Evolutionary conservation across 2,329 filamentous ascomycete species (phyloP), one percentile per base, ranked within the genome.

Genomic region (Ilyonectria mors-panacis): DNA sequence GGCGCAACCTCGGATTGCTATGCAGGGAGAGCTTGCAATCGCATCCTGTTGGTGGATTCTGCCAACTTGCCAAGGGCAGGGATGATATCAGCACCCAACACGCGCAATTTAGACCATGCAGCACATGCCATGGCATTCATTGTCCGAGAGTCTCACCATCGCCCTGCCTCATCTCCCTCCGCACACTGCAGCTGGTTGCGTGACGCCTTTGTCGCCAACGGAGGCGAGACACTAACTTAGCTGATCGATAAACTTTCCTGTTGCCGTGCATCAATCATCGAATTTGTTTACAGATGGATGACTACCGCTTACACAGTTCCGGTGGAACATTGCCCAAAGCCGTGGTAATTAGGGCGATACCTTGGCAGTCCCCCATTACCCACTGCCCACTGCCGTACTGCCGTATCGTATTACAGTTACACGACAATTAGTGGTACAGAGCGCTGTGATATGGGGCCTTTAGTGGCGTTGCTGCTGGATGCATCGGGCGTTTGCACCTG

Each of bases 401-500:
- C n/a, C 30, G 30, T 53, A 19, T 33, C 28, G 28, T 33, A 35
- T 33, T 35, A 42, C 39, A n/a, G 39, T 42, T 42, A n/a, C 15
- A 17, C n/a, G 39, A 42, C 2, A 42, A 42, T 42, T n/a, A 42
- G 39, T 42, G 39, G 28, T 19, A 19, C 48, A 30, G 30, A 21
- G 28, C n/a, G 28, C 50, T 53, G 50, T 35, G n/a, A 9, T 19
- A 35, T 35, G 50, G 50, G n/a, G n/a, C 50, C 30, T 33, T 53
- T 53, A 19, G 50, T 23, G 50, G 50, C 50, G 10, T 30, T 53
- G 26, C 50, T 21, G 9, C 50, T 53, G 30, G 33, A 39, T 48
- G 57, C 45, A 26, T 26, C 30, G 28, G 56, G 56, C 30, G 30
- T 51, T 51, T 19, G 57, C 17, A 47, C 57, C 57, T 47, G 33